Evolutionary conservation across 2,329 filamentous ascomycete species (phyloP).

Genomic region (Colletotrichum lupini): DNA sequence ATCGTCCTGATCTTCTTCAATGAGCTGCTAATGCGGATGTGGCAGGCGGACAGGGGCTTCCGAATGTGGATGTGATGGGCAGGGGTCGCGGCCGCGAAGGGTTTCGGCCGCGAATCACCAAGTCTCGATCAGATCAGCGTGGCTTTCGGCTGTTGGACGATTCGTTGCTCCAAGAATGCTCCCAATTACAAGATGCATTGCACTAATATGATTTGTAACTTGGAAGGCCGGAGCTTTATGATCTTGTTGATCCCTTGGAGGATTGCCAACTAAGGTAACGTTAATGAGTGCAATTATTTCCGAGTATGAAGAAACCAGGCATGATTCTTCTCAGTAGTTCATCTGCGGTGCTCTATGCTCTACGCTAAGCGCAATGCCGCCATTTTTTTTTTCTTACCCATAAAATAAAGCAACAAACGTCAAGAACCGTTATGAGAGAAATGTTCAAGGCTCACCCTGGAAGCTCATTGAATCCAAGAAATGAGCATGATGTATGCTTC

Average conservation of each 20-base stretch:
- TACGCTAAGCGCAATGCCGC: background rate
- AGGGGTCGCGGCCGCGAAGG: slow-evolving; percentile 7
- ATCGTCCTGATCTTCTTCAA: slow-evolving; percentile 2
- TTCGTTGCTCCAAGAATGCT: background rate
- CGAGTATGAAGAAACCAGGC: background rate
- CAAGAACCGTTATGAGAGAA: background rate
- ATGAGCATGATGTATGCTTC: background rate
- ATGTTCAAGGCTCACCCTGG: slow-evolving; percentile 21
- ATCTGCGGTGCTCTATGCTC: background rate
- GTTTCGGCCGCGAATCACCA: slow-evolving; percentile 26
- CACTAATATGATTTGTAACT: background rate
- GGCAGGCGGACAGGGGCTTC: slow-evolving; percentile 4
- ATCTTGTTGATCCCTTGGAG: background rate
- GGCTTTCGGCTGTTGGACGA: background rate
- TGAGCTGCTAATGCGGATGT: background rate
- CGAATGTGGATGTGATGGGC: slow-evolving; percentile 17
- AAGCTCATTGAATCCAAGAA: background rate
- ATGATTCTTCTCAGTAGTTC: background rate
- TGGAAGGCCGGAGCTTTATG: background rate
- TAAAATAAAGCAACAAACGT: background rate
- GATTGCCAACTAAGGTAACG: background rate
- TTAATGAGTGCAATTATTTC: background rate
- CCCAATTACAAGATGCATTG: slow-evolving; percentile 1
- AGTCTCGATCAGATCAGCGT: background rate
- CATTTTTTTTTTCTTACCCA: background rate